These are phyloP conservation scores for Logfia minima DNA, from an alignment of 129 eudicot species.

Conservation along the genomic window DNA sequence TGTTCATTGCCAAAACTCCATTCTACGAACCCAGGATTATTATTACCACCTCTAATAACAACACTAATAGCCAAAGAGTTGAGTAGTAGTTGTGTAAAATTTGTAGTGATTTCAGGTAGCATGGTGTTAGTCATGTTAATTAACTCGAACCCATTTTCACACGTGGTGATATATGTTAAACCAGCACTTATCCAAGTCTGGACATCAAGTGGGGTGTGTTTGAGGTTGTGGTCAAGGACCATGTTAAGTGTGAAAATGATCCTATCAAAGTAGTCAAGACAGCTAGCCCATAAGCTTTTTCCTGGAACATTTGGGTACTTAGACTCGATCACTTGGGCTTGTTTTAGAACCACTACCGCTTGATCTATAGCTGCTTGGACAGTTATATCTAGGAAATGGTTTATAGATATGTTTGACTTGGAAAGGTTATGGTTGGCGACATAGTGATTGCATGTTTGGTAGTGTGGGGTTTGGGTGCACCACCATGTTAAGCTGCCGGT, in stretches of 20 bases:
- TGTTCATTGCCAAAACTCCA: not conserved
- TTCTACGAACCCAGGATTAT: not conserved
- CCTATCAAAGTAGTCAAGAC: conserved; percentile 33
- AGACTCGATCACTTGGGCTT: conserved; percentile 13
- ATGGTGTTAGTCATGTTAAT: conserved; percentile 5
- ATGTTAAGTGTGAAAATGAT: conserved; percentile 28
- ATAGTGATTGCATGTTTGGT: conserved; percentile 26
- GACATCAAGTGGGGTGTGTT: conserved; percentile 18
- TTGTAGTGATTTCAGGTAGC: conserved; percentile 3
- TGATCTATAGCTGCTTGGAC: conserved; percentile 18
- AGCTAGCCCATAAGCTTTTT: conserved; percentile 31
- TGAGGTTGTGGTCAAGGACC: conserved; percentile 18
- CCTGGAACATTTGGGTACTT: conserved; percentile 25
- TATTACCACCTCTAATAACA: not conserved
- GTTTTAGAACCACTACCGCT: conserved; percentile 8
- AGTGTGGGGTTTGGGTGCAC: conserved; percentile 36
- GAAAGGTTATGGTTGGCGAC: not conserved
- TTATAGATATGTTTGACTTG: not conserved
- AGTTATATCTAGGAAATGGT: conserved; percentile 14
- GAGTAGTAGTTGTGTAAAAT: conserved; percentile 24
- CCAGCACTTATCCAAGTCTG: conserved; percentile 32
- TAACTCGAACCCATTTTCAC: conserved; percentile 32
- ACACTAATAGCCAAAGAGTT: conserved; percentile 33
- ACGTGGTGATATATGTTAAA: conserved; percentile 21
- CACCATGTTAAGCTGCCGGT: conserved; percentile 27